A percentile compares a stretch with the other conserved stretches of the same genome.
Conservation (phyloP, 2,329 filamentous ascomycete genomes). For the Monosporascus sp. region DNA sequence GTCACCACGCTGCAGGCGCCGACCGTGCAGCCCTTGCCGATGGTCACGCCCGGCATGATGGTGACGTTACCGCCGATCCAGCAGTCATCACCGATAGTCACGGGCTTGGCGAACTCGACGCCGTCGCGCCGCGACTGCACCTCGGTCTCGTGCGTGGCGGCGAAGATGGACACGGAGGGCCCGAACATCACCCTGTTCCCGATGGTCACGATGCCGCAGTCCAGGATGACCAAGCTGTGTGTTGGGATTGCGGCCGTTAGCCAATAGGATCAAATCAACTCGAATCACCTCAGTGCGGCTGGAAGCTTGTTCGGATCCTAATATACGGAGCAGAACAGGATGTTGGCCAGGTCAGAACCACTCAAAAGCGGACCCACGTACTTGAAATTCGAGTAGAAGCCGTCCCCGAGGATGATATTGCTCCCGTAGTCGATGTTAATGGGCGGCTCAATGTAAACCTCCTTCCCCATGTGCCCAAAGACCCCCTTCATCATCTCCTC, state of each 20-base stretch:
- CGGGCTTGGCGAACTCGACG: conserved; percentile 40
- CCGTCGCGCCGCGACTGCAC: conserved; percentile 40
- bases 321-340: too few species aligned
- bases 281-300: too few species aligned
- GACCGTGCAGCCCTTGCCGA: conserved; percentile 46
- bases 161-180: conserved; percentile 65
- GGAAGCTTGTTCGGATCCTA: too few species aligned
- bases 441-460: conserved; percentile 54
- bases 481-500: conserved; percentile 43
- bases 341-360: conserved; percentile 1
- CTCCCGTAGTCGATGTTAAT: conserved; percentile 60
- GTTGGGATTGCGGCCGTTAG: too few species aligned
- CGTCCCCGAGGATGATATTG: conserved; percentile 55
- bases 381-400: conserved; percentile 61
- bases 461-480: conserved; percentile 44
- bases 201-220: conserved; percentile 66
- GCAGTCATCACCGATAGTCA: conserved; percentile 47
- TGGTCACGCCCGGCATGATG: conserved; percentile 47
- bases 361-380: conserved; percentile 12
- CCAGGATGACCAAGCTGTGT: conserved; percentile 55
- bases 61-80: conserved; percentile 47
- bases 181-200: conserved; percentile 68
- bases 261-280: too few species aligned
- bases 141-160: conserved; percentile 67
- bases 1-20: conserved; percentile 47